Evolutionary conservation across 306 rosid genomes (phyloP).

Genomic region (Prinsepia uniflora): DNA sequence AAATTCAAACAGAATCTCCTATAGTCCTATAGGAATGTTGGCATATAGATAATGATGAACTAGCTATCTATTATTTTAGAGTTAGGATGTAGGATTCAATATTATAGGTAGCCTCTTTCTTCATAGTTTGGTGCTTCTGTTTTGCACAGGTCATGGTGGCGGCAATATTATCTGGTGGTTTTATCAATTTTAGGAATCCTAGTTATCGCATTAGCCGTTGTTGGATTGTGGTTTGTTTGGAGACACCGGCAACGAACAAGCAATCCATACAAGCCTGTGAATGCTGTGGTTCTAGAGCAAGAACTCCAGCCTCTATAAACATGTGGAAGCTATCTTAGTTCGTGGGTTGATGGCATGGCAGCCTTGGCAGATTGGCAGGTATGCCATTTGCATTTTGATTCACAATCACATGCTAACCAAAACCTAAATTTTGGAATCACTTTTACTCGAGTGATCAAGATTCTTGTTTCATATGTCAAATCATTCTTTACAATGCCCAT

Average conservation of each 20-base stretch:
- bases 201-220: slow-evolving; percentile 41
- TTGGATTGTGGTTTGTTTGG: slow-evolving; percentile 62
- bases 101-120: slow-evolving; percentile 7
- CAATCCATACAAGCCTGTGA: slow-evolving; percentile 68
- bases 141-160: slow-evolving; percentile 73
- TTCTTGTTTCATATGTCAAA: slow-evolving; percentile 29
- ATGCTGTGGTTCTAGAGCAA: slow-evolving; percentile 61
- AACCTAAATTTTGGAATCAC: slow-evolving; percentile 4
- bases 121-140: slow-evolving; percentile 16
- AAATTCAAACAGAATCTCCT: not conserved
- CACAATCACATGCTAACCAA: slow-evolving; percentile 8
- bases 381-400: slow-evolving; percentile 25
- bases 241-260: slow-evolving; percentile 45
- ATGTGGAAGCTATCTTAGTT: slow-evolving; percentile 19
- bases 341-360: slow-evolving; percentile 5
- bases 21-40: not conserved
- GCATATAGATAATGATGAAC: not conserved
- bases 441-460: slow-evolving; percentile 21
- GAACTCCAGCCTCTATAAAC: slow-evolving; percentile 87
- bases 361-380: not conserved
- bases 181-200: slow-evolving; percentile 41
- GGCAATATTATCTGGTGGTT: slow-evolving; percentile 36
- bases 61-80: not conserved
- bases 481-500: slow-evolving; percentile 24
- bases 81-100: not conserved